phyloP scores from a whole-genome alignment of 495 filamentous ascomycete species.

The Ascodesmis nigricans region DNA sequence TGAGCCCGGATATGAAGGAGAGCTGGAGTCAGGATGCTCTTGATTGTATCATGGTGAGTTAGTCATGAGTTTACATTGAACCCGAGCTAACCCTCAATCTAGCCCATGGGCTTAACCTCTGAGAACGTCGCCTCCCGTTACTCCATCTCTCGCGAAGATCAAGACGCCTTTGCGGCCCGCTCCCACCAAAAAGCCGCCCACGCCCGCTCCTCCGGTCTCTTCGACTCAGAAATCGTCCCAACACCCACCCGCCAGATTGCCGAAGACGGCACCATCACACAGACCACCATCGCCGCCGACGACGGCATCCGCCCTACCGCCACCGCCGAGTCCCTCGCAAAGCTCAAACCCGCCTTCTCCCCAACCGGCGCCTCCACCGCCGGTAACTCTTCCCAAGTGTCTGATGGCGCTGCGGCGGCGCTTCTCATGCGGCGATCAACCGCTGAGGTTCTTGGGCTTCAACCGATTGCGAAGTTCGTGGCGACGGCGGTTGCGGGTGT shows the following conservation, averaged over 20 bases:
- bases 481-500: constrained; percentile 51
- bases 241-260: constrained; percentile 40
- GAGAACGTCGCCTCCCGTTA: constrained; percentile 76
- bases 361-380: constrained; percentile 53
- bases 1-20: constrained; percentile 53
- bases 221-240: constrained; percentile 58
- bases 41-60: constrained; percentile 55
- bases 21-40: constrained; percentile 41
- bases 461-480: constrained; percentile 62
- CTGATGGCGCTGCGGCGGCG: constrained; percentile 66
- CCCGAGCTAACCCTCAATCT: too few species aligned
- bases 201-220: constrained; percentile 45
- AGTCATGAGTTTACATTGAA: too few species aligned
- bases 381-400: constrained; percentile 70
- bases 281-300: constrained; percentile 43
- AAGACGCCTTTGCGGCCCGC: constrained; percentile 60
- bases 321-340: constrained; percentile 44
- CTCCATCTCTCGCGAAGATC: constrained; percentile 46
- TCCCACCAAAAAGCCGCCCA: constrained; percentile 47
- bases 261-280: constrained; percentile 35
- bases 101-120: constrained; percentile 68
- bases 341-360: constrained; percentile 69
- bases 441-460: constrained; percentile 50
- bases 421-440: constrained; percentile 67
- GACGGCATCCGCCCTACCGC: constrained; percentile 57